A percentile compares a stretch with the other conserved stretches of the same genome.
phyloP scores from a whole-genome alignment of 2,329 filamentous ascomycete species.

The Beauveria australis region DNA sequence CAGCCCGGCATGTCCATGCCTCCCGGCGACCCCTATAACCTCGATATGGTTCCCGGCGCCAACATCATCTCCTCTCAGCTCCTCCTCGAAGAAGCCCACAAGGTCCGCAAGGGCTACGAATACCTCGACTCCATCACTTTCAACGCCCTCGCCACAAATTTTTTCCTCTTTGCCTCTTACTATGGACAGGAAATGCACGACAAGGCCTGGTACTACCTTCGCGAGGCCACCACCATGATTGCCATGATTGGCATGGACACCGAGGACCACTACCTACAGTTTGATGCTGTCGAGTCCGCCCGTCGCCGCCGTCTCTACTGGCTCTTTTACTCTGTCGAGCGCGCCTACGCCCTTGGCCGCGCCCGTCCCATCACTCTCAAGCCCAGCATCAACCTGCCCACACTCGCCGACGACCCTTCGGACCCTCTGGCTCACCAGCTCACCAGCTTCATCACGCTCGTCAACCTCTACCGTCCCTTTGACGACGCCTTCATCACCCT shows the following conservation, averaged over 20 bases:
- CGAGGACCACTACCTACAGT: conserved; percentile 53
- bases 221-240: conserved; percentile 66
- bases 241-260: conserved; percentile 53
- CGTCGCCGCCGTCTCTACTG: conserved; percentile 62
- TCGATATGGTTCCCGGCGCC: conserved; percentile 48
- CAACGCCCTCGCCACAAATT: conserved; percentile 62
- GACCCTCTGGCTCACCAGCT: conserved; percentile 47
- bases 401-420: conserved; percentile 50
- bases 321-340: conserved; percentile 62
- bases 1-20: conserved; percentile 60
- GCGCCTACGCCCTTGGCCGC: conserved; percentile 64
- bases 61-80: conserved; percentile 57
- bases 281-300: conserved; percentile 51
- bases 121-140: conserved; percentile 48
- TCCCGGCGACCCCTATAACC: conserved; percentile 44
- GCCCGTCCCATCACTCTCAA: conserved; percentile 62
- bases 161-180: conserved; percentile 68
- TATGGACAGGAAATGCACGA: conserved; percentile 66
- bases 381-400: conserved; percentile 58
- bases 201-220: conserved; percentile 70
- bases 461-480: conserved; percentile 57
- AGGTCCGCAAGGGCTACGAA: conserved; percentile 56
- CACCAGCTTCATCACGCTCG: conserved; percentile 49
- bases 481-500: conserved; percentile 55
- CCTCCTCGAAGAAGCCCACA: conserved; percentile 58